phyloP scores from a whole-genome alignment of 2,329 filamentous ascomycete species.

The Cytospora leucostoma region DNA sequence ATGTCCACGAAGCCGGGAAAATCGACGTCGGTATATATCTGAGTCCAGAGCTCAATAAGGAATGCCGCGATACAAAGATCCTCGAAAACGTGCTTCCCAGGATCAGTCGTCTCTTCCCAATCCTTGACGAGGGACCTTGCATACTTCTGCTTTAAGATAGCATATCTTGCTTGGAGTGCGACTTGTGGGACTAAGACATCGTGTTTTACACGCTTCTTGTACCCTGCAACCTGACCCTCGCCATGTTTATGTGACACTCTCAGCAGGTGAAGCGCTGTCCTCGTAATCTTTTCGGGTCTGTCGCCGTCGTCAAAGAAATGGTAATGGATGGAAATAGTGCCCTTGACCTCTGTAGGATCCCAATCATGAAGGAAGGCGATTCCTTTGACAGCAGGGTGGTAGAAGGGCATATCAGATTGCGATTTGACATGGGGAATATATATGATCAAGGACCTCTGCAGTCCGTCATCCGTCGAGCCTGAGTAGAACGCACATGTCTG shows the following conservation, averaged over 20 bases:
- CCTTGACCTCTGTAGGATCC: conserved; percentile 44
- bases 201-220: conserved; percentile 81
- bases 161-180: conserved; percentile 79
- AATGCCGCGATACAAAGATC: conserved; percentile 90
- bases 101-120: conserved; percentile 88
- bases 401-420: conserved; percentile 73
- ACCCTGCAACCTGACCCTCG: conserved; percentile 63
- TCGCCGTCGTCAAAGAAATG: conserved; percentile 48
- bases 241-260: conserved; percentile 73
- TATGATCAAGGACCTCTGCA: conserved; percentile 60
- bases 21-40: conserved; percentile 65
- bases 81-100: conserved; percentile 91
- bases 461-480: conserved; percentile 34
- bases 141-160: conserved; percentile 76
- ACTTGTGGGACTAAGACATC: conserved; percentile 78
- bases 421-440: conserved; percentile 74
- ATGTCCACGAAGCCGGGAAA: conserved; percentile 96
- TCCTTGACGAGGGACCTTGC: conserved; percentile 67
- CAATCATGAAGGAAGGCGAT: conserved; percentile 77
- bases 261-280: conserved; percentile 70
- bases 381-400: conserved; percentile 76
- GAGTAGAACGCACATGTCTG: conserved; percentile 80
- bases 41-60: conserved; percentile 84
- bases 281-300: conserved; percentile 52
- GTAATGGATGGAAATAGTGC: conserved; percentile 62